Evolutionary conservation across 352 stramenopile species (phyloP), one percentile per base, ranked within the genome.

Genomic region (Phytophthora fragariae): DNA sequence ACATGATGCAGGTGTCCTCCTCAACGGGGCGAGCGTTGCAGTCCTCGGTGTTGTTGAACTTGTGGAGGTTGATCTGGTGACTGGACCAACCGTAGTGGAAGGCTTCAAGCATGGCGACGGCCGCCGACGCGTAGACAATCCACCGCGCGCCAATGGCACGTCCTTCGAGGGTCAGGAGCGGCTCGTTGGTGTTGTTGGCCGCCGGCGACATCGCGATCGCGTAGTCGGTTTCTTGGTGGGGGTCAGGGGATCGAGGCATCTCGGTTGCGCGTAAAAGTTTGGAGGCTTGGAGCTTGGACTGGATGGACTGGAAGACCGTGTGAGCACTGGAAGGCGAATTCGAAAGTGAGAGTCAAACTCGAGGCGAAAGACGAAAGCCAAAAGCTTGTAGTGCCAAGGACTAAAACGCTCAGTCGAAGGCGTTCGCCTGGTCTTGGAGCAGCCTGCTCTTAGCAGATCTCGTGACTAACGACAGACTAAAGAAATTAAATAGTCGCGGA

Each of bases 71-170:
- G 65, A 91, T 62, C 62, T 91, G 80, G 24, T 72, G 69, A 21
- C 76, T 75, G 9, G 75, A 82, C 84, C 84, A 91, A 55, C 84
- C 82, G 67, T 82, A 85, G 61, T 92, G 83, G 58, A 86, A 74
- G 3, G 78, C 68, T 27, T 84, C 63, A 11, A 88, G 65, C 33
- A 85, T 72, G 21, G 73, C 79, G 24, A 83, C 54, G 35, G 62
- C 59, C 0, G 75, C 65, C 19, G 76, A 82, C 29, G 69, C 55
- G 68, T 90, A 90, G 21, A 89, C 73, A 31, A 85, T 69, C 50
- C 76, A 76, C 21, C 12, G 52, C 29, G 29, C 24, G 9, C 1
- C 70, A 62, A 39, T 19, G 53, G 71, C 65, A 12, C 57, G 41
- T 29, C 11, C 63, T 44, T 53, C 24, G 53, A 59, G 57, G 57